Conservation (phyloP, 1,139 yeast genomes). For the Candida sanyaensis region DNA sequence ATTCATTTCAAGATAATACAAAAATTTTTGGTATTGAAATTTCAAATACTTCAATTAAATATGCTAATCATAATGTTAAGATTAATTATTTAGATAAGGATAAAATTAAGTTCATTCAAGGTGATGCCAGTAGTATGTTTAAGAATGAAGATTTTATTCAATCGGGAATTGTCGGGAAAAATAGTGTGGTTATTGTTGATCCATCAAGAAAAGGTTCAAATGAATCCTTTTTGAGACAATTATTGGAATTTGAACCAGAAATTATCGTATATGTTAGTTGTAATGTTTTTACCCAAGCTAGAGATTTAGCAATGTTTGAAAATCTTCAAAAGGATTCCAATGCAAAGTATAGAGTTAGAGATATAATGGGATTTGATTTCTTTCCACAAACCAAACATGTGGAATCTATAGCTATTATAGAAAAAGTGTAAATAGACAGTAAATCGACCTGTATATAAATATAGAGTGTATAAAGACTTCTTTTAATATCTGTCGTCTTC, state of each 20-base stretch:
- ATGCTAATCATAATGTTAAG: slow-evolving; percentile 42
- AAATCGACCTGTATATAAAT: slow-evolving; percentile 4
- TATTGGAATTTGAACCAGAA: slow-evolving; percentile 38
- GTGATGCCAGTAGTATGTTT: slow-evolving; percentile 40
- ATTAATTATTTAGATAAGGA: slow-evolving; percentile 37
- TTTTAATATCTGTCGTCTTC: background rate
- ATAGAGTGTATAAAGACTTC: no score
- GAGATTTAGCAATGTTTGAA: slow-evolving; percentile 37
- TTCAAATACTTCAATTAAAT: slow-evolving; percentile 31
- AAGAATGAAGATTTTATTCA: slow-evolving; percentile 24
- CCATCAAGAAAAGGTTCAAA: slow-evolving; percentile 50
- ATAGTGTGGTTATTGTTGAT: slow-evolving; percentile 44
- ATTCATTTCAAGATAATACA: slow-evolving; percentile 26
- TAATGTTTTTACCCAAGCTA: slow-evolving; percentile 49
- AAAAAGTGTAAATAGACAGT: slow-evolving; percentile 14
- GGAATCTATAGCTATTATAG: slow-evolving; percentile 43
- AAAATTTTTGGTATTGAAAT: slow-evolving; percentile 49
- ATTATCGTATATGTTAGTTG: slow-evolving; percentile 45
- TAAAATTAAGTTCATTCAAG: slow-evolving; percentile 36
- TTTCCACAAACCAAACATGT: slow-evolving; percentile 53
- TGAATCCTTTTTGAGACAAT: slow-evolving; percentile 32
- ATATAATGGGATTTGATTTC: slow-evolving; percentile 46
- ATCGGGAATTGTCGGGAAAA: slow-evolving; percentile 29
- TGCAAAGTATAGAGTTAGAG: slow-evolving; percentile 28
- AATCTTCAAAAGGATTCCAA: slow-evolving; percentile 20